A percentile compares a stretch with the other conserved stretches of the same genome.
phyloP scores from a whole-genome alignment of 345 rosid genomes.

The Euphorbia lathyris region DNA sequence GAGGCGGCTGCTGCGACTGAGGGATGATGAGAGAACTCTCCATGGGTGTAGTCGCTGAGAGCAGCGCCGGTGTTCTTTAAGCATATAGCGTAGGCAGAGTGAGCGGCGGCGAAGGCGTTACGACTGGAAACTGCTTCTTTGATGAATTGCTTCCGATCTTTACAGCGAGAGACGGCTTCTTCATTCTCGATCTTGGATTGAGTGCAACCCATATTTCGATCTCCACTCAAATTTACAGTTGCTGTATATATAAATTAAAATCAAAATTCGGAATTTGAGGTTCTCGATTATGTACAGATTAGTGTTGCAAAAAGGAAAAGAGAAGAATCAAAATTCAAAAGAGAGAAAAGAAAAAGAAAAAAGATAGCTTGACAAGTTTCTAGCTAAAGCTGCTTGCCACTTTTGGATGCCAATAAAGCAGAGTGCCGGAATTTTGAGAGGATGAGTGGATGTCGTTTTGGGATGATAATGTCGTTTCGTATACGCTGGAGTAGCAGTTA shows the following conservation, averaged over 20 bases:
- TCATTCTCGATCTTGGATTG: conserved; percentile 97
- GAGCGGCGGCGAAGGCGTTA: conserved; percentile 98
- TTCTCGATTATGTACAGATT: background rate
- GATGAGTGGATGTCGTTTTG: background rate
- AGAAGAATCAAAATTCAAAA: too few species aligned
- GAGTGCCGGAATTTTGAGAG: background rate
- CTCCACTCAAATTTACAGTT: background rate
- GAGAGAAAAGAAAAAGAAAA: too few species aligned
- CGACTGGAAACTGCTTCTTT: conserved; percentile 67
- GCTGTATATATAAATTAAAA: background rate
- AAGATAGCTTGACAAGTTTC: too few species aligned
- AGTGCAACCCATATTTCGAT: conserved; percentile 63
- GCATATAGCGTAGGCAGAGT: conserved; percentile 70
- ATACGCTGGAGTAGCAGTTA: background rate
- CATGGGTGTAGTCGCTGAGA: conserved; percentile 77
- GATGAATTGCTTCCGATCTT: conserved; percentile 64
- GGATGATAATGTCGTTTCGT: background rate
- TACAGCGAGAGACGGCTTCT: conserved; percentile 83
- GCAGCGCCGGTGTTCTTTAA: conserved; percentile 93
- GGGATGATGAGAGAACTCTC: conserved; percentile 44
- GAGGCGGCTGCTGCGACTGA: background rate
- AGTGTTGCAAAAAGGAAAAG: background rate
- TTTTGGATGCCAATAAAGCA: too few species aligned
- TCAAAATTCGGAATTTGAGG: background rate
- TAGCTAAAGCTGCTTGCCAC: too few species aligned